A percentile compares a stretch with the other conserved stretches of the same genome.
phyloP scores from a whole-genome alignment of 116 monocot species.

The Posidonia oceanica region DNA sequence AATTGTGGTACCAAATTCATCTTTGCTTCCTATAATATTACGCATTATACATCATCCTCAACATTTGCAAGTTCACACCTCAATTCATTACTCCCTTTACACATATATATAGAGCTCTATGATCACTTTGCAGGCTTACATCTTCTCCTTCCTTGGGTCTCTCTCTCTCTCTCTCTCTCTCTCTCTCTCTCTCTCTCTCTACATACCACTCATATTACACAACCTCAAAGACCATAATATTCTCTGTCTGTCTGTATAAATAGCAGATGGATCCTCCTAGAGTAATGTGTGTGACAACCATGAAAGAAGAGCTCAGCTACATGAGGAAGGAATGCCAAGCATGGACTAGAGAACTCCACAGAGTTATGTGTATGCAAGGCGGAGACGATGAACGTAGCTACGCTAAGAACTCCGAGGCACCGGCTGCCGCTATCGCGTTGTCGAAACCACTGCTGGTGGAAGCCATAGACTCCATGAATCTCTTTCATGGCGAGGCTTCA shows the following conservation, averaged over 20 bases:
- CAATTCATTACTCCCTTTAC: too few species aligned
- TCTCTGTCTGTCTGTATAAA: background rate
- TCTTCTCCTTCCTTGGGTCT: too few species aligned
- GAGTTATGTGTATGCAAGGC: constrained; percentile 53
- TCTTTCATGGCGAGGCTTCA: constrained; percentile 21
- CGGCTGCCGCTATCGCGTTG: constrained; percentile 31
- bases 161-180: too few species aligned
- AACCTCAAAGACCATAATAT: too few species aligned
- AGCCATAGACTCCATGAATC: constrained; percentile 33
- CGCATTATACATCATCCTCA: too few species aligned
- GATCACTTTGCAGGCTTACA: too few species aligned
- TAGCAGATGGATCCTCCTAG: background rate
- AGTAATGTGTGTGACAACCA: background rate
- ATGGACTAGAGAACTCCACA: constrained; percentile 40
- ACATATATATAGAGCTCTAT: too few species aligned
- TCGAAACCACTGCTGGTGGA: constrained; percentile 37
- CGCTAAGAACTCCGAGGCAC: constrained; percentile 40
- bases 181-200: too few species aligned
- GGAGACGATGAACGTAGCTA: constrained; percentile 55
- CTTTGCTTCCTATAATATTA: too few species aligned
- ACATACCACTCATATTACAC: too few species aligned
- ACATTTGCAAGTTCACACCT: too few species aligned
- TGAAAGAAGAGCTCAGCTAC: constrained; percentile 6
- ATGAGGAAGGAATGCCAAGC: constrained; percentile 9
- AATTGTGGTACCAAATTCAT: too few species aligned